These are phyloP conservation scores for Aspergillus fumigatiaffinis DNA, from an alignment of 2,329 filamentous ascomycete genomes.

Conservation along the genomic window DNA sequence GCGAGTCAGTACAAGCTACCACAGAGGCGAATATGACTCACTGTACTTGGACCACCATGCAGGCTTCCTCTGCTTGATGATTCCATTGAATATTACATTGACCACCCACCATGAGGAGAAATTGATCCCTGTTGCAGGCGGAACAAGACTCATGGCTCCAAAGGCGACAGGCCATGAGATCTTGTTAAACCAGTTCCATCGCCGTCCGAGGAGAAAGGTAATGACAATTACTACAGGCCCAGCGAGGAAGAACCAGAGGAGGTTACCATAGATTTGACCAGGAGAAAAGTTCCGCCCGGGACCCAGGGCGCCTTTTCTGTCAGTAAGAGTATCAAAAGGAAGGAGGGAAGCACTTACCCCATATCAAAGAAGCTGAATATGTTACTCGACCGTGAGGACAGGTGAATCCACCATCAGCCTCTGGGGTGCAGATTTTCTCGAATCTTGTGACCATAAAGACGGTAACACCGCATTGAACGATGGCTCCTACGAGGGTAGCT, in stretches of 20 bases:
- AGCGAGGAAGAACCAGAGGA: slow-evolving; percentile 69
- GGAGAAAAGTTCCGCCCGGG: slow-evolving; percentile 64
- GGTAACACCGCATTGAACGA: slow-evolving; percentile 49
- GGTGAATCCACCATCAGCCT: slow-evolving; percentile 57
- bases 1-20: neutral
- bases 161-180: slow-evolving; percentile 66
- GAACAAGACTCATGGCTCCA: slow-evolving; percentile 60
- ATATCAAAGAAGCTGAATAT: slow-evolving; percentile 67
- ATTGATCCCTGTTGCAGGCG: slow-evolving; percentile 65
- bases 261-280: slow-evolving; percentile 57
- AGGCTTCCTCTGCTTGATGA: slow-evolving; percentile 40
- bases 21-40: slow-evolving; percentile 11
- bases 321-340: neutral
- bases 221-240: slow-evolving; percentile 60
- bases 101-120: slow-evolving; percentile 64
- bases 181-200: slow-evolving; percentile 60
- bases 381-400: slow-evolving; percentile 57
- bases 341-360: slow-evolving; percentile 46
- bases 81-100: slow-evolving; percentile 45
- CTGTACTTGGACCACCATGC: slow-evolving; percentile 51
- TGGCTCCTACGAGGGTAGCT: slow-evolving; percentile 47
- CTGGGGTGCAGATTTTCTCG: slow-evolving; percentile 48
- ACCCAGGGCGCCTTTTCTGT: slow-evolving; percentile 53
- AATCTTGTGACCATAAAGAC: slow-evolving; percentile 49
- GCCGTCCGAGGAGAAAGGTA: slow-evolving; percentile 57